phyloP scores from a whole-genome alignment of 805 yeast genomes.

The Nakazawaea pomicola region DNA sequence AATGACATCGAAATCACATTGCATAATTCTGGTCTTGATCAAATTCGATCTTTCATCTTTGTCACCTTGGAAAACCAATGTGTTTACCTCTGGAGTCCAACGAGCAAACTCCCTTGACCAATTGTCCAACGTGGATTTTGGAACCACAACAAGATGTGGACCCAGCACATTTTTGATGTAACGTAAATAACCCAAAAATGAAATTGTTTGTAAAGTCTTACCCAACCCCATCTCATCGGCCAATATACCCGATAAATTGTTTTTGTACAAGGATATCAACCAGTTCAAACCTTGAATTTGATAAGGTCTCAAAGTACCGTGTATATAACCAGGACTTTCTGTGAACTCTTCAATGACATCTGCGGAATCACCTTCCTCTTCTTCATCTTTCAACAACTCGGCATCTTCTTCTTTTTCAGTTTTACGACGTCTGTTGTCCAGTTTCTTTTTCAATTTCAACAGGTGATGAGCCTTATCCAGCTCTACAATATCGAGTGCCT shows the following conservation, averaged over 20 bases:
- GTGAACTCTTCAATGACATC: slow-evolving; percentile 40
- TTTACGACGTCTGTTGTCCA: slow-evolving; percentile 40
- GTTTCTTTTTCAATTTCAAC: slow-evolving; percentile 14
- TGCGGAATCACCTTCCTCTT: slow-evolving; percentile 24
- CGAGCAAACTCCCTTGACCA: slow-evolving; percentile 73
- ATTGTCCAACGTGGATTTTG: slow-evolving; percentile 76
- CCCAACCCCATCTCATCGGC: slow-evolving; percentile 99
- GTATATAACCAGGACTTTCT: slow-evolving; percentile 46
- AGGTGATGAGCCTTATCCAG: too few relatives aligned
- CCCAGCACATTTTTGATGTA: slow-evolving; percentile 56
- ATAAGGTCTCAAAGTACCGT: slow-evolving; percentile 64
- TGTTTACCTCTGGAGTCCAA: slow-evolving; percentile 79
- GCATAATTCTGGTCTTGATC: slow-evolving; percentile 42
- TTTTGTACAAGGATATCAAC: slow-evolving; percentile 85
- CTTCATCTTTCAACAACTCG: slow-evolving; percentile 60
- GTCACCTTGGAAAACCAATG: slow-evolving; percentile 69
- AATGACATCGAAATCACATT: slow-evolving; percentile 68
- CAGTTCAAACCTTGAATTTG: slow-evolving; percentile 89
- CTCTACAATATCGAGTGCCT: slow-evolving; percentile 42
- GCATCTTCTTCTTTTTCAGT: slow-evolving; percentile 79
- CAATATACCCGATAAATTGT: slow-evolving; percentile 83
- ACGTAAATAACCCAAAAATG: slow-evolving; percentile 70
- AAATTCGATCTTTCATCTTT: slow-evolving; percentile 59
- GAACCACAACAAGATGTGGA: slow-evolving; percentile 73
- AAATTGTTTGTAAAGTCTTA: slow-evolving; percentile 89